Conservation (phyloP, 768 basidiomycete genomes). For the Tephrocybe sp. region DNA sequence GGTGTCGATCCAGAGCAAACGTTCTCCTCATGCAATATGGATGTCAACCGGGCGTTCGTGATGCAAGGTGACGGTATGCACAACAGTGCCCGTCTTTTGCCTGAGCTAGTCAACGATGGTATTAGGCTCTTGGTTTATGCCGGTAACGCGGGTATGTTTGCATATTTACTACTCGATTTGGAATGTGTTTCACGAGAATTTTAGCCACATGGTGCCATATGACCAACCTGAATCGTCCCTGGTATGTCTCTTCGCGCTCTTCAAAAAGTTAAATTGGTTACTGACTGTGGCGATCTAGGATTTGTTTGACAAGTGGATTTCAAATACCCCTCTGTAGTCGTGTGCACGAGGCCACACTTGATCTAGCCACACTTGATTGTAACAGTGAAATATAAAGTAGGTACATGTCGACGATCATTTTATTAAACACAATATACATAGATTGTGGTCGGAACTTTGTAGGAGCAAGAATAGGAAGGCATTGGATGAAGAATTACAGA, state of each 20-base stretch:
- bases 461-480: neutral
- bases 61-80: slow-evolving; percentile 85
- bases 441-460: neutral
- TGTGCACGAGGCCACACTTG: slow-evolving; percentile 8
- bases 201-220: slow-evolving; percentile 84
- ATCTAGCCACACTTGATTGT: neutral
- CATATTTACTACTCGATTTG: neutral
- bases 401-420: slow-evolving; percentile 4
- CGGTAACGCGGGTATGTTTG: slow-evolving; percentile 69
- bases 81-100: slow-evolving; percentile 75
- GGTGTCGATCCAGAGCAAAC: slow-evolving; percentile 60
- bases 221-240: slow-evolving; percentile 88
- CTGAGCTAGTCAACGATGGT: slow-evolving; percentile 78
- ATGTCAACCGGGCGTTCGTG: slow-evolving; percentile 78
- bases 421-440: neutral
- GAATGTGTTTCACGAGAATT: slow-evolving; percentile 2
- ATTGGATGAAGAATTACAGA: neutral
- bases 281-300: slow-evolving; percentile 36
- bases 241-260: slow-evolving; percentile 37
- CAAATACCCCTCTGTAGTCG: slow-evolving; percentile 45
- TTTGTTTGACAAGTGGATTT: slow-evolving; percentile 58
- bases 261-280: neutral
- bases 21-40: slow-evolving; percentile 74
- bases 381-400: neutral
- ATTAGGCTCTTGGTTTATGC: slow-evolving; percentile 87